Evolutionary conservation across 441 rosid species (phyloP).

Genomic region (Raphanus hybrid): DNA sequence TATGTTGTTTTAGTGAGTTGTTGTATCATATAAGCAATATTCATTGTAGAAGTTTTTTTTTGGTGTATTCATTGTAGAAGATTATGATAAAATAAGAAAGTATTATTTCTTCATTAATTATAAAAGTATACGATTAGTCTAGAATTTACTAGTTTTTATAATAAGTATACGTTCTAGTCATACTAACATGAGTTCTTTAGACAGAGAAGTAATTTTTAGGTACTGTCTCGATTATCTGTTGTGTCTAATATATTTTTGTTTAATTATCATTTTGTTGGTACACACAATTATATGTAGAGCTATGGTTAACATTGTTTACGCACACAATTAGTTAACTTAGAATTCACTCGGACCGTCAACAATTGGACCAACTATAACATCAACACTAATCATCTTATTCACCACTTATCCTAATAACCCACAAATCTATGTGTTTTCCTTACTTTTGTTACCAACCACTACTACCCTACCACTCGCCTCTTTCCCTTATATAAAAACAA

Average conservation of each 20-base stretch:
- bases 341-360: slow-evolving; percentile 39
- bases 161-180: background rate
- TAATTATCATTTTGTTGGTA: slow-evolving; percentile 14
- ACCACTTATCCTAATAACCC: slow-evolving; percentile 15
- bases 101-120: background rate
- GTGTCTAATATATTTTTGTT: background rate
- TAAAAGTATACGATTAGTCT: background rate
- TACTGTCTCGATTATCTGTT: background rate
- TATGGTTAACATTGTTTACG: slow-evolving; percentile 19
- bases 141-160: background rate
- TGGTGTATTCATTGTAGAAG: background rate
- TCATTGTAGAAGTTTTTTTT: background rate
- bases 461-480: slow-evolving; percentile 23
- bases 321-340: slow-evolving; percentile 36
- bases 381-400: slow-evolving; percentile 25
- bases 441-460: slow-evolving; percentile 35
- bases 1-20: background rate
- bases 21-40: background rate
- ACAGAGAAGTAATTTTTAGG: background rate
- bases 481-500: slow-evolving; percentile 29
- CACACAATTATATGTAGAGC: slow-evolving; percentile 7
- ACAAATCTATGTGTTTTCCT: background rate
- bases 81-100: background rate
- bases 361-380: slow-evolving; percentile 35
- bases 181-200: background rate